A percentile compares a stretch with the other conserved stretches of the same genome.
phyloP scores from a whole-genome alignment of 139 green algal species.

The Yamagishiella unicocca region DNA sequence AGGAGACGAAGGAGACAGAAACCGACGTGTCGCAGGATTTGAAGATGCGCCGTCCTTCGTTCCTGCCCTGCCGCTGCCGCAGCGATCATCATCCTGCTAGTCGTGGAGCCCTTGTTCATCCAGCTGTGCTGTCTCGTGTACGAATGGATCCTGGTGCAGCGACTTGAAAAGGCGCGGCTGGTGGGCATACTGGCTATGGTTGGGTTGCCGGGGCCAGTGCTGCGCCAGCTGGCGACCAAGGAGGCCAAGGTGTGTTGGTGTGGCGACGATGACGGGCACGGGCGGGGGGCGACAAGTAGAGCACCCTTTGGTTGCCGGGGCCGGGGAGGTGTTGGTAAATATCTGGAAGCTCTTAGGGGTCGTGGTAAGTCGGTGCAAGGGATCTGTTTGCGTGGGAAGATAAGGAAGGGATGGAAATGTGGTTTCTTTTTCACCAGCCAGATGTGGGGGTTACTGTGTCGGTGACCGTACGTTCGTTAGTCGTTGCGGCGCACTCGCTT shows the following conservation, averaged over 20 bases:
- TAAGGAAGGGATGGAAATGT: neutral
- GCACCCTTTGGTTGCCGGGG: neutral
- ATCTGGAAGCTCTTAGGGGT: neutral
- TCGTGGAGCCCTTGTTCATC: slow-evolving; percentile 20
- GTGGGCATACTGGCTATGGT: slow-evolving; percentile 28
- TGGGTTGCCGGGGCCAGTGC: slow-evolving; percentile 35
- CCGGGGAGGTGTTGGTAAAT: too few species aligned
- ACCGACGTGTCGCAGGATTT: too few species aligned
- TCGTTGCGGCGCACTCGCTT: too few species aligned
- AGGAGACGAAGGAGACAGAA: too few species aligned
- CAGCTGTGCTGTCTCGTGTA: neutral
- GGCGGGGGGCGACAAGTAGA: neutral
- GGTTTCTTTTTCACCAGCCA: neutral
- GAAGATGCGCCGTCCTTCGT: neutral
- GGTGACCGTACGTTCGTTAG: neutral
- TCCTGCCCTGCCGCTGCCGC: neutral
- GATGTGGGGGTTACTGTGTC: neutral
- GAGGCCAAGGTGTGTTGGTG: slow-evolving; percentile 9
- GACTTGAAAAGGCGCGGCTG: slow-evolving; percentile 35
- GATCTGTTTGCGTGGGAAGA: neutral
- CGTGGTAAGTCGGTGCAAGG: neutral
- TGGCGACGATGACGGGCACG: neutral
- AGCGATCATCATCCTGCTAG: slow-evolving; percentile 27
- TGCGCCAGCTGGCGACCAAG: slow-evolving; percentile 26
- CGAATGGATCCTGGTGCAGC: slow-evolving; percentile 11